These are phyloP conservation scores for Claviceps fusiformis DNA, from an alignment of 2,329 filamentous ascomycete genomes.

Conservation along the genomic window DNA sequence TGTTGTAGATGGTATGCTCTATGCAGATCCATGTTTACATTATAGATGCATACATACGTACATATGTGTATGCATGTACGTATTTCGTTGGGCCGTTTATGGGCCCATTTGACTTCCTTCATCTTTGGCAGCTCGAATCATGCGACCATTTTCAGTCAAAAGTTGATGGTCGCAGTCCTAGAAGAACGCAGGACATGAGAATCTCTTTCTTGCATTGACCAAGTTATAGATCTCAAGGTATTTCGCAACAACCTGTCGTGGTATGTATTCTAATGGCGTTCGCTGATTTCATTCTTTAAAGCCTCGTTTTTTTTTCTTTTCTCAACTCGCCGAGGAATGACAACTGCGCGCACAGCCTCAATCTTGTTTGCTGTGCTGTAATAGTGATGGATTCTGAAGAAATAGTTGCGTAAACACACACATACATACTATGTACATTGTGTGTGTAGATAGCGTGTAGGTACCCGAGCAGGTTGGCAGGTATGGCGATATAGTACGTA, in stretches of 20 bases:
- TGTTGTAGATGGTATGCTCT: neutral
- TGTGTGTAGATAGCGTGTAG: too few relatives aligned
- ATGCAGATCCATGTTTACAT: neutral
- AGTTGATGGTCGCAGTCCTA: too few relatives aligned
- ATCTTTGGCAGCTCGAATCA: too few relatives aligned
- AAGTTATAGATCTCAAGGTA: too few relatives aligned
- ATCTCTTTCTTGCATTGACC: too few relatives aligned
- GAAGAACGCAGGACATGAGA: too few relatives aligned
- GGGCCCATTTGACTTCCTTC: neutral
- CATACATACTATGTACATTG: too few relatives aligned
- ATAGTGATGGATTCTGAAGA: neutral
- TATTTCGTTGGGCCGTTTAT: neutral
- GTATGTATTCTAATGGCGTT: neutral
- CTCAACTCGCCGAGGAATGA: neutral
- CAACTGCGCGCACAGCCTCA: neutral
- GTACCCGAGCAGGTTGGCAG: too few relatives aligned
- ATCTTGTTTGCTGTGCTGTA: neutral
- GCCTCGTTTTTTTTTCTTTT: neutral
- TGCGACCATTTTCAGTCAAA: too few relatives aligned
- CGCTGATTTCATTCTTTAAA: neutral
- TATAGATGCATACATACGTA: too few relatives aligned
- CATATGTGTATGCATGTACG: neutral
- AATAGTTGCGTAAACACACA: neutral
- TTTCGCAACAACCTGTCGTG: neutral
- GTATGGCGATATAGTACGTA: too few relatives aligned